Conservation (phyloP, 495 filamentous ascomycete genomes). For the Durotheca rogersii region DNA sequence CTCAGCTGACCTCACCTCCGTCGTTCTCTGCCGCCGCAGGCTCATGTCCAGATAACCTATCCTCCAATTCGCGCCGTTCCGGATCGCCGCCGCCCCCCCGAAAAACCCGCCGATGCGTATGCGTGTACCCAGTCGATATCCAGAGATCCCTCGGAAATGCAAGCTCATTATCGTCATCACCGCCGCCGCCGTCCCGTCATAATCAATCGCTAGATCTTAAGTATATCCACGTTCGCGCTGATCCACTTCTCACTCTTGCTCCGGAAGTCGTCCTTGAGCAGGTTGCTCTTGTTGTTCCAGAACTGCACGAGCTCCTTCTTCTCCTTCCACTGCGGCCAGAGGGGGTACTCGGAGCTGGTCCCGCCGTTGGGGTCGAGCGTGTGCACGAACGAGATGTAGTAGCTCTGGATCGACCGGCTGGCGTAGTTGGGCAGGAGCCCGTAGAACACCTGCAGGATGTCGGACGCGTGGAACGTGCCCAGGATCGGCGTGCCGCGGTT, state of each 20-base stretch:
- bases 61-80: too few species aligned
- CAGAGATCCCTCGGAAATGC: too few species aligned
- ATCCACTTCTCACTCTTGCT: constrained; percentile 51
- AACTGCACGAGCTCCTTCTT: constrained; percentile 60
- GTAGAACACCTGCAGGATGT: constrained; percentile 66
- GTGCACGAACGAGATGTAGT: constrained; percentile 67
- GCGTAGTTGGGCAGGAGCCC: constrained; percentile 62
- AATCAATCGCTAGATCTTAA: constrained; percentile 61
- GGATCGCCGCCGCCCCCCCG: background rate
- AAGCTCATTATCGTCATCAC: constrained; percentile 7
- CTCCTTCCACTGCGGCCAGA: constrained; percentile 65
- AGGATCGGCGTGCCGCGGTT: constrained; percentile 66
- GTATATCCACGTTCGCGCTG: constrained; percentile 41
- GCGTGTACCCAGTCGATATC: background rate
- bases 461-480: constrained; percentile 71
- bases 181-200: too few species aligned
- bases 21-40: background rate
- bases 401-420: constrained; percentile 57
- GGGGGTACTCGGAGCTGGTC: constrained; percentile 36
- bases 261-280: constrained; percentile 63
- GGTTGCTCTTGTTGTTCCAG: constrained; percentile 41
- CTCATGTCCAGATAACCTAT: too few species aligned
- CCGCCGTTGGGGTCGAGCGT: constrained; percentile 63
- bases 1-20: background rate
- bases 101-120: background rate